A percentile compares a stretch with the other conserved stretches of the same genome.
These are phyloP conservation scores for Firmiana major DNA, from an alignment of 345 rosid species.

Conservation along the genomic window DNA sequence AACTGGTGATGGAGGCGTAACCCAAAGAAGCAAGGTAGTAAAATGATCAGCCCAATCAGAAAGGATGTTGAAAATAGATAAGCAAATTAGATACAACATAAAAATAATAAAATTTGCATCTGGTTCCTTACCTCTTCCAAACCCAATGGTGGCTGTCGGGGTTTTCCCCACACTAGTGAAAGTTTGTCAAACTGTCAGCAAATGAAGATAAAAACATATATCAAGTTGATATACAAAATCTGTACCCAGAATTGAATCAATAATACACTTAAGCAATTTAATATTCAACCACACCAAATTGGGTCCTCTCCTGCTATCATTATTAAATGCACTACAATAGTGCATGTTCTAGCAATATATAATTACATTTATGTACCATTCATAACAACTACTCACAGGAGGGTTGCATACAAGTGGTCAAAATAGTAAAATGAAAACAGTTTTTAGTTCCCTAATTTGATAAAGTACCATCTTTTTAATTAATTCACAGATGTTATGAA, in stretches of 20 bases:
- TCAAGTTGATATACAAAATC: background rate
- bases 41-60: background rate
- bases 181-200: slow-evolving; percentile 70
- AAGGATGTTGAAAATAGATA: background rate
- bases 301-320: background rate
- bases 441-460: background rate
- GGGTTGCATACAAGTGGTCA: background rate
- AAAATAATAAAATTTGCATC: background rate
- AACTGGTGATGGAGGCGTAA: background rate
- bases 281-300: background rate
- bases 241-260: background rate
- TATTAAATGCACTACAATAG: background rate
- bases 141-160: slow-evolving; percentile 75
- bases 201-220: slow-evolving; percentile 2
- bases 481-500: background rate
- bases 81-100: slow-evolving; percentile 3
- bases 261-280: slow-evolving; percentile 1
- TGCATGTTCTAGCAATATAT: background rate
- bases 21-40: background rate
- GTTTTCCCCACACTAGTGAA: slow-evolving; percentile 86
- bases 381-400: background rate
- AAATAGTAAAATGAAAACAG: background rate
- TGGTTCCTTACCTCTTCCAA: slow-evolving; percentile 55
- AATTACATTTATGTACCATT: background rate
- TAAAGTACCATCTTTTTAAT: background rate